Evolutionary conservation across 1,139 yeast genomes (phyloP), one percentile per base, ranked within the genome.

Genomic region (Suhomyces terraborum): DNA sequence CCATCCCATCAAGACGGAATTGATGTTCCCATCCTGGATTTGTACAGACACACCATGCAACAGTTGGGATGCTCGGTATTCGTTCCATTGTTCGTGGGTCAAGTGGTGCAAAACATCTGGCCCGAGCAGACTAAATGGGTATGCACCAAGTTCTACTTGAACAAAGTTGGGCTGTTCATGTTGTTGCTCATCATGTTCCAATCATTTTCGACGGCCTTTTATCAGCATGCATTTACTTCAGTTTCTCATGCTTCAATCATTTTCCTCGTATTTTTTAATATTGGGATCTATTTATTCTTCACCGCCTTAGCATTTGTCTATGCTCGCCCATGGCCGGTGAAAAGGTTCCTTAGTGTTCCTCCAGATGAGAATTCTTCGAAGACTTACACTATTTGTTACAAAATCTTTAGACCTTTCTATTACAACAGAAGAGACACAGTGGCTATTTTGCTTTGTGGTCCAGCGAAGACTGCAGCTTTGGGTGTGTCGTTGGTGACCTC

Each of bases 381-480:
- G 26, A 3, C 59, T 0, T 84, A 85, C 53, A 66, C 48, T 19
- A 55, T 50, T 40, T 46, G 56, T 16, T 73, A 77, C 55, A 65
- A 55, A 40, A 51, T 64, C 1, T 72, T 84, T 48, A 69, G 69
- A 38, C 91, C 93, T 1, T 86, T 87, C 53, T 84, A 84, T 59
- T 85, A 85, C 61, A 70, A 73, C 50, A 77, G 83, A 51, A 64
- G 67, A 41, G 96, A 88, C 55, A 80, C 96, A 0, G 87, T 87
- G 23, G 77, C 93, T 4, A 74, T 88, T 35, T 76, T 88, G 83
- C 75, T 88, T 43, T 88, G 96, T 62, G 96, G 95, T 6, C 94
- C 95, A 1, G 95, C 96, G 4, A 88, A 88, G 59, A 88, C 96
- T 0, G 96, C 95, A 0, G 96, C 96, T 0, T 69, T 88, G 39